Conservation (phyloP, 2,329 filamentous ascomycete species). For the Cucurbitaria berberidis region DNA sequence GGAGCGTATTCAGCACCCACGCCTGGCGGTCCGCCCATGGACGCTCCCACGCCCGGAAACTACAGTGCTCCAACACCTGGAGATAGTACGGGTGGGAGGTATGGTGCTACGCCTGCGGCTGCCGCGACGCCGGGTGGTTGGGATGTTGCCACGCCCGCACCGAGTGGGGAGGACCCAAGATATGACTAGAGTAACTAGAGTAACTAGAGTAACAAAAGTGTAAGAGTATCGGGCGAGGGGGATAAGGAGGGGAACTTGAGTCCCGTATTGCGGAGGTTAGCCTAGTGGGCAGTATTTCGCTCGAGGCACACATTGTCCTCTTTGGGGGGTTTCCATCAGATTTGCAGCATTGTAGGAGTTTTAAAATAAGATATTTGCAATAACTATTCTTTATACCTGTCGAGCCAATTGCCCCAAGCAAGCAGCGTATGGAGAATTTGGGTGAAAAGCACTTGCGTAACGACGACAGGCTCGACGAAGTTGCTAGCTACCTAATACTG, state of each 20-base stretch:
- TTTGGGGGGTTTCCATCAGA: not conserved
- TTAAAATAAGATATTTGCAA: too few relatives aligned
- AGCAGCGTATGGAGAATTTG: too few relatives aligned
- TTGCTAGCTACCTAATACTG: too few relatives aligned
- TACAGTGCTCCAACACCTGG: conserved; percentile 50
- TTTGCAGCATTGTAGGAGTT: too few relatives aligned
- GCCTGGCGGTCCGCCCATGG: conserved; percentile 44
- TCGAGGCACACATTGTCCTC: not conserved
- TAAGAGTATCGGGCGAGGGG: conserved; percentile 4
- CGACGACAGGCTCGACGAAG: too few relatives aligned
- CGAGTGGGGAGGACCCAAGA: conserved; percentile 33
- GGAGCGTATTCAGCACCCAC: conserved; percentile 47
- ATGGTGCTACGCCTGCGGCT: conserved; percentile 48
- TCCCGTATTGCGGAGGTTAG: too few relatives aligned
- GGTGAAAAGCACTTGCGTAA: too few relatives aligned
- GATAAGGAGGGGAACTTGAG: not conserved
- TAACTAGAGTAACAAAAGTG: conserved; percentile 7
- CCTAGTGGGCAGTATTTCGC: too few relatives aligned
- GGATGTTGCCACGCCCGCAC: conserved; percentile 56
- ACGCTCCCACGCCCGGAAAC: conserved; percentile 48
- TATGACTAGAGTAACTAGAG: conserved; percentile 23
- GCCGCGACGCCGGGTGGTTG: conserved; percentile 67
- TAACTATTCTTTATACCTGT: too few relatives aligned
- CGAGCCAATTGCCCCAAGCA: too few relatives aligned
- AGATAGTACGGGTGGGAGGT: conserved; percentile 31